These are phyloP conservation scores for Globisporangium paddicum DNA, from an alignment of 352 stramenopile species.

Conservation along the genomic window DNA sequence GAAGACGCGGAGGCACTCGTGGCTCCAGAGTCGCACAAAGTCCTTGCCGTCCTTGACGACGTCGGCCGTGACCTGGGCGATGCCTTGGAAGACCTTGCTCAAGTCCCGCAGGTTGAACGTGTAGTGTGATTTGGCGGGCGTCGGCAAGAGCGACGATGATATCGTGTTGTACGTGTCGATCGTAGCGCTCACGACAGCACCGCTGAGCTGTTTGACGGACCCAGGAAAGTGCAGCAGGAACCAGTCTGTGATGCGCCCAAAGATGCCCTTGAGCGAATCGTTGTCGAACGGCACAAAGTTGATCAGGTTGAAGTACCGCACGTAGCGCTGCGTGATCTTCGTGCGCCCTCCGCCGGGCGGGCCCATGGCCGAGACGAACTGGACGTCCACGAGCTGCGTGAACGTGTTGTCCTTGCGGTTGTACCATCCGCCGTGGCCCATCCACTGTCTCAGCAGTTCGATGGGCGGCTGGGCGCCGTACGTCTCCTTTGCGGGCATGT, in stretches of 20 bases:
- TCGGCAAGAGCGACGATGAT: conserved; percentile 85
- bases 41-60: conserved; percentile 79
- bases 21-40: conserved; percentile 88
- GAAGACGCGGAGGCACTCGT: conserved; percentile 91
- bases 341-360: conserved; percentile 89
- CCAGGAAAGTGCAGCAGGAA: conserved; percentile 80
- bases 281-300: conserved; percentile 92
- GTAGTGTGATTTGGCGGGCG: conserved; percentile 93
- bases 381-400: conserved; percentile 90
- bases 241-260: conserved; percentile 89
- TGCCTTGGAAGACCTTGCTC: conserved; percentile 91
- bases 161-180: conserved; percentile 93
- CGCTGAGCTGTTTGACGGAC: conserved; percentile 75
- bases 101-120: conserved; percentile 94
- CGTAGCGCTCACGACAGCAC: conserved; percentile 73
- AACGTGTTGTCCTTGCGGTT: conserved; percentile 93
- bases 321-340: conserved; percentile 90
- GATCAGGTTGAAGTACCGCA: conserved; percentile 92
- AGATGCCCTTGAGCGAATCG: conserved; percentile 84
- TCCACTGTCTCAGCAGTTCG: conserved; percentile 91
- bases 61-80: conserved; percentile 78
- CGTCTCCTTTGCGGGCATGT: conserved; percentile 94
- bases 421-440: conserved; percentile 94
- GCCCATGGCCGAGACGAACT: conserved; percentile 92
- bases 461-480: conserved; percentile 93